phyloP scores from a whole-genome alignment of 768 basidiomycete genomes.

The Auricularia heimuer region DNA sequence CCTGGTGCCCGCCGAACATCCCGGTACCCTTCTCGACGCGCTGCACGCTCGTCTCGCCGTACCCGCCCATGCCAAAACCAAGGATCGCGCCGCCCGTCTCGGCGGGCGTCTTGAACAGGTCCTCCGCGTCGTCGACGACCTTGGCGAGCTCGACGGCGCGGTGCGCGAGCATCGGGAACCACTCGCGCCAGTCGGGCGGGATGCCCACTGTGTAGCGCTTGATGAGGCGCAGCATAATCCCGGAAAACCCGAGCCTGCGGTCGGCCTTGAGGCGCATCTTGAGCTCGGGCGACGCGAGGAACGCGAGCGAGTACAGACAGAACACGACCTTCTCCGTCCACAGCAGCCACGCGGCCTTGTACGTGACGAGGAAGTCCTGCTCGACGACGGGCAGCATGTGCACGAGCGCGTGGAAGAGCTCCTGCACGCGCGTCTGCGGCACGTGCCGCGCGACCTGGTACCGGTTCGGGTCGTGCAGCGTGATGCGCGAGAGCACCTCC shows the following conservation, averaged over 20 bases:
- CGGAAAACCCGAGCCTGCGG: slow-evolving; percentile 55
- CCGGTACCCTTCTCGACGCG: slow-evolving; percentile 64
- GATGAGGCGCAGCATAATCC: slow-evolving; percentile 61
- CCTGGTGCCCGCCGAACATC: slow-evolving; percentile 61
- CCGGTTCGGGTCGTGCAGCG: slow-evolving; percentile 70
- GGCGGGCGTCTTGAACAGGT: slow-evolving; percentile 61
- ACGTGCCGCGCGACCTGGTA: slow-evolving; percentile 55
- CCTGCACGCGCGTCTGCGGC: slow-evolving; percentile 46
- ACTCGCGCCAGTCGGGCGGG: slow-evolving; percentile 40
- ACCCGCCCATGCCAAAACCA: slow-evolving; percentile 72
- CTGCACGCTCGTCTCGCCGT: slow-evolving; percentile 60
- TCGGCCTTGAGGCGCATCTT: slow-evolving; percentile 63
- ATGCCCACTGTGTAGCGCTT: slow-evolving; percentile 49
- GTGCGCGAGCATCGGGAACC: slow-evolving; percentile 46
- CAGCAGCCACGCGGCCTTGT: slow-evolving; percentile 59
- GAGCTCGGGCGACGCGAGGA: slow-evolving; percentile 66
- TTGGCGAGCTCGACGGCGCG: slow-evolving; percentile 71
- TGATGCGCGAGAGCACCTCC: slow-evolving; percentile 73
- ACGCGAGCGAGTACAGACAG: slow-evolving; percentile 79
- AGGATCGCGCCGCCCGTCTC: slow-evolving; percentile 46
- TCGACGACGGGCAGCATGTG: slow-evolving; percentile 77
- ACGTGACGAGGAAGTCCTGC: slow-evolving; percentile 57
- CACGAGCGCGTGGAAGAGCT: slow-evolving; percentile 59
- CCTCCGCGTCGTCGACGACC: slow-evolving; percentile 64
- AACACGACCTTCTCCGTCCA: slow-evolving; percentile 73